A percentile compares a stretch with the other conserved stretches of the same genome.
phyloP scores from a whole-genome alignment of 257 asterid genomes.

The Ehretia macrophylla region DNA sequence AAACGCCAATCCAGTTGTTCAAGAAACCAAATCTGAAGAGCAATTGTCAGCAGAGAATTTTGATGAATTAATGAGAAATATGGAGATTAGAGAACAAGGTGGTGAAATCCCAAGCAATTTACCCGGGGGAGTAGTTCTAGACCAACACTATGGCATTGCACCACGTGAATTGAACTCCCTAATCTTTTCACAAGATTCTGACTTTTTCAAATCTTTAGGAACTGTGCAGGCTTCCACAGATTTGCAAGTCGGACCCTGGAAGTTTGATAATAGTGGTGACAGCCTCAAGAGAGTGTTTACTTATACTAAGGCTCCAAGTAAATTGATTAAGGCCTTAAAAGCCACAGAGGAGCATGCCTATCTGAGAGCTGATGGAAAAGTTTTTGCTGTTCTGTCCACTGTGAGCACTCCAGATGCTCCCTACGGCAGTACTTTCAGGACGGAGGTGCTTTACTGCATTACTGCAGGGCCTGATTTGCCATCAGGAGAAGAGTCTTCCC shows the following conservation, averaged over 20 bases:
- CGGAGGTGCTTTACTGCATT: slow-evolving; percentile 79
- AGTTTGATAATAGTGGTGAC: slow-evolving; percentile 59
- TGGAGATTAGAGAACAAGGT: slow-evolving; percentile 63
- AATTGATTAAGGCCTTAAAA: slow-evolving; percentile 74
- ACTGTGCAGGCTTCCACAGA: slow-evolving; percentile 77
- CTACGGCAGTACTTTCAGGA: slow-evolving; percentile 69
- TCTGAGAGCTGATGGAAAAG: slow-evolving; percentile 71
- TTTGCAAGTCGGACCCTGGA: slow-evolving; percentile 74
- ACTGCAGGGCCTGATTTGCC: slow-evolving; percentile 86
- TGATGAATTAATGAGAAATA: slow-evolving; percentile 57
- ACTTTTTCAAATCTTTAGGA: slow-evolving; percentile 44
- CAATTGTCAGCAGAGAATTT: slow-evolving; percentile 47
- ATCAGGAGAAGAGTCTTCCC: slow-evolving; percentile 73
- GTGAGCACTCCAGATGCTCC: slow-evolving; percentile 98
- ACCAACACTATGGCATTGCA: slow-evolving; percentile 55
- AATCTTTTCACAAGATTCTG: slow-evolving; percentile 74
- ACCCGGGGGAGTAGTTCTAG: slow-evolving; percentile 74
- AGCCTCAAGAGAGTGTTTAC: slow-evolving; percentile 51
- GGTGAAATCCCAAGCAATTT: slow-evolving; percentile 61
- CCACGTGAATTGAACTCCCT: slow-evolving; percentile 66
- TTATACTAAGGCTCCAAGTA: slow-evolving; percentile 78
- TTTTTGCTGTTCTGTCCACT: slow-evolving; percentile 55
- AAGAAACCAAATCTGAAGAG: slow-evolving; percentile 46
- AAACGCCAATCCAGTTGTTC: slow-evolving; percentile 27
- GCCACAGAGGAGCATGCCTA: slow-evolving; percentile 85